These are phyloP conservation scores for Tetramitus jugosus DNA, from an alignment of 208 protist genomes.

Conservation along the genomic window DNA sequence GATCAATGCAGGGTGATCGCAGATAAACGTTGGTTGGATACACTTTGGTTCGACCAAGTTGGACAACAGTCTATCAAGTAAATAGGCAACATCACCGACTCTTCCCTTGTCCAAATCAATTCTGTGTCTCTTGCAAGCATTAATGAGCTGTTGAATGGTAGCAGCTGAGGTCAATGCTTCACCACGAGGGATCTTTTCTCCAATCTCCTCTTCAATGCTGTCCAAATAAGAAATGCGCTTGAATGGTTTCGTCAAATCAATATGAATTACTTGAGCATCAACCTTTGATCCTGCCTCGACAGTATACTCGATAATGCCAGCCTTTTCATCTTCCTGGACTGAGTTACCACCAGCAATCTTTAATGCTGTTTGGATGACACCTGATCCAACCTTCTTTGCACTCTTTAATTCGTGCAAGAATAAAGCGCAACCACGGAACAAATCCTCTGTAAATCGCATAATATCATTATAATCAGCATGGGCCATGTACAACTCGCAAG, in stretches of 20 bases:
- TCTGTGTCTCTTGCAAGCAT: slow-evolving; percentile 59
- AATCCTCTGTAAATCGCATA: slow-evolving; percentile 78
- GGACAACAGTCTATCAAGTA: slow-evolving; percentile 79
- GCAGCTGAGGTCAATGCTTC: slow-evolving; percentile 48
- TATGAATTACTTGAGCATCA: too few relatives aligned
- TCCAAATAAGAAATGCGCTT: slow-evolving; percentile 69
- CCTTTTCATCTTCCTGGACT: slow-evolving; percentile 53
- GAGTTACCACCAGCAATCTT: slow-evolving; percentile 84
- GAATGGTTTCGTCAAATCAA: slow-evolving; percentile 75
- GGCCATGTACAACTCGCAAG: slow-evolving; percentile 78
- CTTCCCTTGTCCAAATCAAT: slow-evolving; percentile 50
- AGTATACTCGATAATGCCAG: slow-evolving; percentile 75
- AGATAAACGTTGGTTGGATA: slow-evolving; percentile 85
- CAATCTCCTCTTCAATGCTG: slow-evolving; percentile 55
- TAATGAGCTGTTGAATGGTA: slow-evolving; percentile 42
- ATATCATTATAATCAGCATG: slow-evolving; percentile 86
- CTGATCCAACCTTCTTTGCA: slow-evolving; percentile 35
- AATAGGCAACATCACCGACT: slow-evolving; percentile 18
- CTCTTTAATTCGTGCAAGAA: slow-evolving; percentile 46
- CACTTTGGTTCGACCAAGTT: slow-evolving; percentile 74
- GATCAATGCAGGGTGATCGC: slow-evolving; percentile 65
- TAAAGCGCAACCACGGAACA: slow-evolving; percentile 61
- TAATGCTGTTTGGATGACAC: too few relatives aligned
- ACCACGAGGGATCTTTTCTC: slow-evolving; percentile 46
- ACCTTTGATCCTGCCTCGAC: slow-evolving; percentile 53